A percentile compares a stretch with the other conserved stretches of the same genome.
Conservation (phyloP, 768 basidiomycete species). For the Boletus eberwhitei region DNA sequence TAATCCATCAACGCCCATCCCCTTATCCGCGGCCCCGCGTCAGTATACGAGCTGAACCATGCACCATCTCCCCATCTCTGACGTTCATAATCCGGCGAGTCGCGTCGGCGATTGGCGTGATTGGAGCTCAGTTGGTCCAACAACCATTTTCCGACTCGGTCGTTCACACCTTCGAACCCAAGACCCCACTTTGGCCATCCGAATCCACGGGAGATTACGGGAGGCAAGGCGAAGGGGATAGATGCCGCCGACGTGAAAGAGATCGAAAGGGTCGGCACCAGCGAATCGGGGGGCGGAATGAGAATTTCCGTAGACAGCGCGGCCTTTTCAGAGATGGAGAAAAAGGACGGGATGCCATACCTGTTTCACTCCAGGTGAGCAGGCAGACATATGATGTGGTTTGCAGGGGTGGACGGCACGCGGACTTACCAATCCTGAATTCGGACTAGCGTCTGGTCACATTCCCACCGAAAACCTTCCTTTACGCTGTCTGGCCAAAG, state of each 20-base stretch:
- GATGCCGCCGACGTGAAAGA: conserved; percentile 79
- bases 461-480: conserved; percentile 75
- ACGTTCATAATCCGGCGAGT: not conserved
- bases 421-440: conserved; percentile 78
- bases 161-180: conserved; percentile 87
- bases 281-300: conserved; percentile 35
- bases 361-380: conserved; percentile 35
- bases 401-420: not conserved
- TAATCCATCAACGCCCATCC: conserved; percentile 81
- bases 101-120: not conserved
- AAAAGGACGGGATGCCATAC: conserved; percentile 78
- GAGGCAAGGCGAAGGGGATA: conserved; percentile 78
- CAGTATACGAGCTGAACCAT: not conserved
- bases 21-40: conserved; percentile 44
- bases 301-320: conserved; percentile 53
- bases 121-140: conserved; percentile 43
- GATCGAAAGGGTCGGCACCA: conserved; percentile 57
- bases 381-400: not conserved
- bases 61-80: not conserved
- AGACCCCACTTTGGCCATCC: conserved; percentile 76
- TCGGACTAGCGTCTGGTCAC: conserved; percentile 63
- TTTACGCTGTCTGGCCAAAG: conserved; percentile 80
- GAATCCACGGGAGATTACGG: conserved; percentile 74
- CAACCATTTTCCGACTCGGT: conserved; percentile 68
- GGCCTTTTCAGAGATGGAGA: conserved; percentile 82